These are phyloP conservation scores for Vigna unguiculata DNA, from an alignment of 306 rosid genomes.

Conservation along the genomic window DNA sequence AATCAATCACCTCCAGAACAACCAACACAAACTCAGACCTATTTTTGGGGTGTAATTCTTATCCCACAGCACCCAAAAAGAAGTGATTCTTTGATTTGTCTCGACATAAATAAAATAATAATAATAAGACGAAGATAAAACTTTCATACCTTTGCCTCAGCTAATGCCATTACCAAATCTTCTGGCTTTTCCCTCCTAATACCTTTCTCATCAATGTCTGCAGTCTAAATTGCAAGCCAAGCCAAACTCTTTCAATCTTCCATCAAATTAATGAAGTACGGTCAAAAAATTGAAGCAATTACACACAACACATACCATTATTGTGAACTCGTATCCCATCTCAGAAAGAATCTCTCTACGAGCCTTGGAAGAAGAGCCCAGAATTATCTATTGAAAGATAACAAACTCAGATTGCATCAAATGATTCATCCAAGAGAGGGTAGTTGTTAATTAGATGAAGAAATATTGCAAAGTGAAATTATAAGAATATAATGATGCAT, in stretches of 20 bases:
- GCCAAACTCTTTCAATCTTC: slow-evolving; percentile 26
- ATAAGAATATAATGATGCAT: slow-evolving; percentile 7
- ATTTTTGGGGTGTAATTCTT: background rate
- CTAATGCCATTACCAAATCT: slow-evolving; percentile 80
- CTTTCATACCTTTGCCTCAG: slow-evolving; percentile 83
- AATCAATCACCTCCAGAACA: background rate
- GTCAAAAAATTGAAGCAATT: background rate
- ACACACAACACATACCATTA: slow-evolving; percentile 59
- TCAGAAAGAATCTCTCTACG: slow-evolving; percentile 77
- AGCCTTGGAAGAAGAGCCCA: slow-evolving; percentile 91
- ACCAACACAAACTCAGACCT: background rate
- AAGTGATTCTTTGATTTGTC: background rate
- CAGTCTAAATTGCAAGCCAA: slow-evolving; percentile 60
- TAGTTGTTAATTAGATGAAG: background rate
- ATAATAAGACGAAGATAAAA: background rate
- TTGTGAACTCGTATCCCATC: slow-evolving; percentile 82
- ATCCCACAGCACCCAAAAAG: slow-evolving; percentile 7
- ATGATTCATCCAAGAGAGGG: background rate
- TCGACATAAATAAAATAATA: background rate
- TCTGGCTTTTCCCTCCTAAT: slow-evolving; percentile 80
- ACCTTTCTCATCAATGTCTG: slow-evolving; percentile 87
- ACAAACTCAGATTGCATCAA: background rate
- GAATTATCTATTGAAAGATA: slow-evolving; percentile 62
- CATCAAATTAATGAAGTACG: slow-evolving; percentile 29
- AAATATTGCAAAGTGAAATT: background rate